Conservation (phyloP, 2,329 filamentous ascomycete genomes). For the Penicillium crustosum region DNA sequence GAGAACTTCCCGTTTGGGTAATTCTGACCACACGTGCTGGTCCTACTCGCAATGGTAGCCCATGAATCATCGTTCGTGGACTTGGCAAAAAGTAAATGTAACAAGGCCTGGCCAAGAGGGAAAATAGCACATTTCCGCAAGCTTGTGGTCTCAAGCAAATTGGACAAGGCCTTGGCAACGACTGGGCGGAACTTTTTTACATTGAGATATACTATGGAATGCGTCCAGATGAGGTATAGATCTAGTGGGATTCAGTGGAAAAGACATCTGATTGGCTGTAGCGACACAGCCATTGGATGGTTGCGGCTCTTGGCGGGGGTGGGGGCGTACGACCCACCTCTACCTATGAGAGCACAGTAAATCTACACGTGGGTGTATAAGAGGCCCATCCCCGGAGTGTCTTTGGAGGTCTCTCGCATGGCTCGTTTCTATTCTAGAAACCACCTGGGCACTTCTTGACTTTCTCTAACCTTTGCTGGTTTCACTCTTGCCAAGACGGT, state of each 20-base stretch:
- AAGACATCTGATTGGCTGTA: neutral
- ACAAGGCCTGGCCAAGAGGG: constrained; percentile 1
- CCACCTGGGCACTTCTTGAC: neutral
- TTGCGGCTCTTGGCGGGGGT: constrained; percentile 17
- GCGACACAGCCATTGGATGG: neutral
- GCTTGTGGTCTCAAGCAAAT: constrained; percentile 11
- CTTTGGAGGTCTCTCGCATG: neutral
- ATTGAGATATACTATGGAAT: neutral
- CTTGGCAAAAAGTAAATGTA: constrained; percentile 18
- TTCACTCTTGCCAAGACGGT: neutral
- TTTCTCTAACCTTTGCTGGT: neutral
- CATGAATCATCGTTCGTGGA: neutral
- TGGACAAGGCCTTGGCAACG: constrained; percentile 1
- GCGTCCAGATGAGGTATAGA: constrained; percentile 9
- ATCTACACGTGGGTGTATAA: constrained; percentile 13
- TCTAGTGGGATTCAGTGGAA: neutral
- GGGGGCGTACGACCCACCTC: constrained; percentile 11
- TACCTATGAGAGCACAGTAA: constrained; percentile 17
- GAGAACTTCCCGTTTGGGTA: neutral
- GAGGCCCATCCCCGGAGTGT: constrained; percentile 5
- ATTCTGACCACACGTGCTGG: constrained; percentile 20
- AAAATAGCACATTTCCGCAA: constrained; percentile 1
- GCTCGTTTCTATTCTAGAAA: neutral
- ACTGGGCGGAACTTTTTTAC: neutral
- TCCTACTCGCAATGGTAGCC: constrained; percentile 18